Base-by-base conservation (phyloP, 129 eudicot genomes). In the Flaveria brownii region DNA sequence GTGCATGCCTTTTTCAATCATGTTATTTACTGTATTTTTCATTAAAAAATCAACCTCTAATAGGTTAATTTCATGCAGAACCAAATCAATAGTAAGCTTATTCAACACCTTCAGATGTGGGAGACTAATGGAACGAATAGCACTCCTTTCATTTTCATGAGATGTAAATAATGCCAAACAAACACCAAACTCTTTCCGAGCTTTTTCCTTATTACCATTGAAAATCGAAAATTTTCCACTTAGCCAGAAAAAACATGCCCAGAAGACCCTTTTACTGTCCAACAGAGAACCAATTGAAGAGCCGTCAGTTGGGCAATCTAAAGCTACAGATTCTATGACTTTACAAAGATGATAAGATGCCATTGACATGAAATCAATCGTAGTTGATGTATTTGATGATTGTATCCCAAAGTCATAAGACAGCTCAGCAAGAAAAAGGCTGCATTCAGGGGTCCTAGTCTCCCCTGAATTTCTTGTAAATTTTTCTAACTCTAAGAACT, bases 371-470 rank as follows among this genome's bases (percentile, higher is more conserved):
- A 75, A 87, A 36, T 81, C 85, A 75, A 83, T 72, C 72, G 30
- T 42, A 36, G 69, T 54, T 36, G 87, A 85, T 28, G 86, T 26
- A 74, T 86, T 85, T 11, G 82, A 80, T 54, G 91, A 89, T 66
- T 77, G 80, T 70, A 83, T 78, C 18, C 90, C 97, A 41, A 86
- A 76, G 69, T 91, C 99, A 78, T 87, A 87, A 83, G 85, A 87
- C 59, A 94, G 83, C 92, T 94, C 99, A 22, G 96, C 87, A 68
- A 94, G 89, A 85, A 94, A 94, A 76, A 94, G 87, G 78, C 91
- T 87, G 82, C 97, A 94, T 51, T 91, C 90, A n/a, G 96, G 85
- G 66, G 89, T 84, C 80, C 97, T 83, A 49, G 82, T 87, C 68
- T 73, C 78, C 52, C 90, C 91, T 82, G 89, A 85, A 68, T 75